A percentile compares a stretch with the other conserved stretches of the same genome.
Conservation (phyloP, 257 asterid species). For the Salvia miltiorrhiza region DNA sequence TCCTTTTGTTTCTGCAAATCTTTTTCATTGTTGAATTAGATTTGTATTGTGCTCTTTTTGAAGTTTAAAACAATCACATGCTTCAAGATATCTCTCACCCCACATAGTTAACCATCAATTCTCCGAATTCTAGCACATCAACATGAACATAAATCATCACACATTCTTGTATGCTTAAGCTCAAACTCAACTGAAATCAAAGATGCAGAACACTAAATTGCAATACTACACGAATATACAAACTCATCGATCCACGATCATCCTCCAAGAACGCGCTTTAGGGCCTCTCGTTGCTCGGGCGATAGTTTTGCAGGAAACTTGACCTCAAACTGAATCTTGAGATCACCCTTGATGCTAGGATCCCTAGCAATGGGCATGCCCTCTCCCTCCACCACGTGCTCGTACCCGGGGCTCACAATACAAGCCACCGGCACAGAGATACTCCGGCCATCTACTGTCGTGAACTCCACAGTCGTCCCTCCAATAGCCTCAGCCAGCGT, state of each 20-base stretch:
- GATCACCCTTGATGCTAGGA: conserved; percentile 53
- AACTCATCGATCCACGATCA: neutral
- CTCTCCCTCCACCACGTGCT: conserved; percentile 53
- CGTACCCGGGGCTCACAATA: conserved; percentile 46
- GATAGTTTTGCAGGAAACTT: conserved; percentile 63
- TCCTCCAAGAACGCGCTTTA: conserved; percentile 52
- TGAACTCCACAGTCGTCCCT: conserved; percentile 45
- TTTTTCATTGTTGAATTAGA: neutral
- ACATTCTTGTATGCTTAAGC: neutral
- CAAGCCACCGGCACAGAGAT: conserved; percentile 46
- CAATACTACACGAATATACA: neutral
- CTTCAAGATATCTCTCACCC: no score
- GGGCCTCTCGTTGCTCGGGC: conserved; percentile 51
- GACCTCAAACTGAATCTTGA: conserved; percentile 68
- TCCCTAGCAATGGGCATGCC: conserved; percentile 88
- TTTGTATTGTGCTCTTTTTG: neutral
- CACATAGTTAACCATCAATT: no score
- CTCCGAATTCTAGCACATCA: no score
- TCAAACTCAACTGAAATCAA: no score
- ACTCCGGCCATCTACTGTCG: conserved; percentile 46
- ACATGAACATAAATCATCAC: no score
- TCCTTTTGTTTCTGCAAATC: neutral
- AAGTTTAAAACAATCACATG: neutral
- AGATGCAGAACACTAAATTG: neutral
- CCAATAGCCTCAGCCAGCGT: conserved; percentile 69